Base-by-base conservation (phyloP, 306 rosid species). In the Argentina anserina region DNA sequence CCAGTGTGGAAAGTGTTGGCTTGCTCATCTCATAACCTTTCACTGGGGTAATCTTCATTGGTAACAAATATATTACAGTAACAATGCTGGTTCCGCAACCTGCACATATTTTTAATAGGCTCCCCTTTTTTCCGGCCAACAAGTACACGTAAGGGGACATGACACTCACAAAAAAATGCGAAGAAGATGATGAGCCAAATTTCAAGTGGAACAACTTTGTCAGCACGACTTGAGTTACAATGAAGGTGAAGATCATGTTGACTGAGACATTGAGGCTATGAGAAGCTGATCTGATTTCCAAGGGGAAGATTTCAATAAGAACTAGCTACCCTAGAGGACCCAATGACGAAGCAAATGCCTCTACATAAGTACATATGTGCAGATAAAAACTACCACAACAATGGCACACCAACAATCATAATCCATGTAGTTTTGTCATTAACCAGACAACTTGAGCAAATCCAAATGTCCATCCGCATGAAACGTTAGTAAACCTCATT, bases 291-390 rank as follows among this genome's bases (percentile, higher is more conserved):
- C 98, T 87, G 61, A 94, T 90, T 73, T 94, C 98, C 43, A 94
- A 55, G 0, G 98, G 98, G 73, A 94, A 94, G 9, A 94, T 91
- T 73, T 94, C 98, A 86, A 96, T 89, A 0, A 97, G 98, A 39
- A 94, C 98, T 34, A 94, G 55, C 98, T 97, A 94, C 0, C 99
- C 99, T 0, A 94, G 87, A 0, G 99, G 99, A 25, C 99, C 99
- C 99, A 97, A 94, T 17, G 99, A 94, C 99, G 97, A 94, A 0
- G 99, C 97, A 40, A 91, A 94, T 2, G 89, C 99, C 0, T 97
- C 80, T 0, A 94, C 97, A n/a, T n/a, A n/a, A n/a, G n/a, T n/a
- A n/a, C n/a, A 5, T 94, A 94, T 3, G 88, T 77, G 79, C 99
- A 94, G 13, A 94, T 94, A 90, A 91, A 94, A 4, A 94, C 28